Conservation (phyloP, 2,329 filamentous ascomycete species). For the Xylariaceae sp. region DNA sequence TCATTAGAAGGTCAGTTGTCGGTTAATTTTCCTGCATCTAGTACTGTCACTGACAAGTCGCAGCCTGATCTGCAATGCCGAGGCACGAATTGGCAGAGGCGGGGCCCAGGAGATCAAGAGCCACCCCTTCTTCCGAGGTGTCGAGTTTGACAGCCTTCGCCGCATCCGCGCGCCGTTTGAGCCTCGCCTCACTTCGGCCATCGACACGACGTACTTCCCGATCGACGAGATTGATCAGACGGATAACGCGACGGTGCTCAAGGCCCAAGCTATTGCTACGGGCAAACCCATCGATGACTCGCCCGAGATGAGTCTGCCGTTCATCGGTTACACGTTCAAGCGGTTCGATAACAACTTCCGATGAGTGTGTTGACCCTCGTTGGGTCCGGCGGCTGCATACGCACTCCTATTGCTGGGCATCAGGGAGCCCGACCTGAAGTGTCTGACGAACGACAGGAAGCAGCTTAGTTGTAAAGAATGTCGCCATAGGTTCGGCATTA, state of each 20-base stretch:
- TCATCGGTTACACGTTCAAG: constrained; percentile 97
- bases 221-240: constrained; percentile 98
- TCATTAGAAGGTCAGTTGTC: constrained; percentile 72
- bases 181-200: constrained; percentile 83
- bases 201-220: constrained; percentile 97
- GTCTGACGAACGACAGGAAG: too few relatives aligned
- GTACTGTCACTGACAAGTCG: neutral
- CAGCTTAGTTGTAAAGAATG: too few relatives aligned
- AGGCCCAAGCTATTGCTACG: constrained; percentile 70
- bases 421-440: neutral
- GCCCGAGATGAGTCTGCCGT: constrained; percentile 91
- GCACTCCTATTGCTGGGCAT: neutral
- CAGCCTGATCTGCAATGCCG: constrained; percentile 88
- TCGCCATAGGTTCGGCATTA: too few relatives aligned
- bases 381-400: too few relatives aligned
- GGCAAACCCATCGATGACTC: constrained; percentile 64
- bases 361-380: constrained; percentile 29
- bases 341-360: constrained; percentile 74
- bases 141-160: constrained; percentile 88
- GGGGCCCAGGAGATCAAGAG: constrained; percentile 88
- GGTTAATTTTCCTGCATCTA: neutral
- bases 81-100: constrained; percentile 80
- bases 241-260: constrained; percentile 80
- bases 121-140: constrained; percentile 93
- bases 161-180: constrained; percentile 94